Conservation (phyloP, 352 stramenopile genomes). For the Globisporangium parvum region DNA sequence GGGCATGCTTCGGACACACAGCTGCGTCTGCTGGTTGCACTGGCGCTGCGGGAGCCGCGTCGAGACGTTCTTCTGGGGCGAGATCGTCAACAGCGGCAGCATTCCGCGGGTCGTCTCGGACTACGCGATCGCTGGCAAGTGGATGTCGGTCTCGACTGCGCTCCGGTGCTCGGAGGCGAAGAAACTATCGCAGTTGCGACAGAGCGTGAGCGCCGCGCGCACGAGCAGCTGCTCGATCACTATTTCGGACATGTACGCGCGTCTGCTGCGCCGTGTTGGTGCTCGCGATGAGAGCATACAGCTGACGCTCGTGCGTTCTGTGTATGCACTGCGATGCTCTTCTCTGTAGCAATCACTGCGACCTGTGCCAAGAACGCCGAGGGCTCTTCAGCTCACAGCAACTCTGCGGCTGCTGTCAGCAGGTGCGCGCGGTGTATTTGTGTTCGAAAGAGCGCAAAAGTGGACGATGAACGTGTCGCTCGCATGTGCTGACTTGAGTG, state of each 20-base stretch:
- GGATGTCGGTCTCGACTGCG: slow-evolving; percentile 20
- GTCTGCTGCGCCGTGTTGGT: too few species aligned
- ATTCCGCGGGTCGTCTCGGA: slow-evolving; percentile 25
- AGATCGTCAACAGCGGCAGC: slow-evolving; percentile 24
- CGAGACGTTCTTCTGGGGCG: slow-evolving; percentile 30
- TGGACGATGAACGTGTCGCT: background rate
- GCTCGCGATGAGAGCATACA: too few species aligned
- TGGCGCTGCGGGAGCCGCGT: slow-evolving; percentile 6
- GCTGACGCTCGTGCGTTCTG: background rate
- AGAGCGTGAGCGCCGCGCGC: background rate
- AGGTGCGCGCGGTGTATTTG: slow-evolving; percentile 9
- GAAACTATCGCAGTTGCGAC: slow-evolving; percentile 21
- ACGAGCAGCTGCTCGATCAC: background rate
- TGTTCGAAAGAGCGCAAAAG: background rate
- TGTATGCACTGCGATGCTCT: background rate
- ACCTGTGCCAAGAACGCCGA: background rate
- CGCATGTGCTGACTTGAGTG: background rate
- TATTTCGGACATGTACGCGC: background rate
- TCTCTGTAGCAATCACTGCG: background rate
- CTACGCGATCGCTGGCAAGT: slow-evolving; percentile 27
- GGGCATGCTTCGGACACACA: slow-evolving; percentile 20
- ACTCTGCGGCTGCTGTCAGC: slow-evolving; percentile 9
- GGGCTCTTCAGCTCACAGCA: background rate
- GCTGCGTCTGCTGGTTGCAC: slow-evolving; percentile 34
- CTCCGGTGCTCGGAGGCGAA: slow-evolving; percentile 9